Base-by-base conservation (phyloP, 345 rosid species). In the Arabis hirsuta region DNA sequence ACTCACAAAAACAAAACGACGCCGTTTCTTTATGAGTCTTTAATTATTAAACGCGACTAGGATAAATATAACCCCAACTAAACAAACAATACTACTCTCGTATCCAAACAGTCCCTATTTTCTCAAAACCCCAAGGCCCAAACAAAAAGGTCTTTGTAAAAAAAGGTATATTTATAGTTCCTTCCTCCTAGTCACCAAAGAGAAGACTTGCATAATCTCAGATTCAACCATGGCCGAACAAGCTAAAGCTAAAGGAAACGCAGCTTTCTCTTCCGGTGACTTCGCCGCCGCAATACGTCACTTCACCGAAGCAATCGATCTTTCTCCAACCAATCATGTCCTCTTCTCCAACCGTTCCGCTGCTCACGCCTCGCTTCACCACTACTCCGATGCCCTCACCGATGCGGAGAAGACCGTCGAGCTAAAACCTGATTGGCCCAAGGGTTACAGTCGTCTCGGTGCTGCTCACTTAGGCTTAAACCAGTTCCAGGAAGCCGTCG, bases 281-380 rank as follows among this genome's bases (percentile, higher is more conserved):
- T 88, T 67, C 82, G 27, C 81, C 12, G 20, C 90, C n/a, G 98
- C 99, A 41, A 66, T 86, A 44, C 73, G 65, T 39, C 92, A 92
- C 84, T 95, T 91, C 85, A 75, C 88, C 3, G 90, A 86, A 4
- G 99, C 99, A 4, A 90, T 95, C 73, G 47, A 82, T 41, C 81
- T 94, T 6, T 55, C 91, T 31, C 88, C 97, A 4, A 53, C 86
- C 55, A 90, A 92, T 74, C 98, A 95, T 80, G 96, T 92, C 31
- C 94, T 91, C 74, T 95, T 78, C 78, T 95, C 99, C 19, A 95
- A 92, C 74, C 86, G 99, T 74, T 91, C 99, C 65, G 99, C 99
- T 10, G 88, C 97, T 39, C 62, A 86, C 71, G 97, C 98, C 3
- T 95, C 99, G 7, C 90, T 92, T 42, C 77, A 82, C 62, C 75